Base-by-base conservation (phyloP, 1,284 basidiomycete species). In the Gymnopus androsaceus region DNA sequence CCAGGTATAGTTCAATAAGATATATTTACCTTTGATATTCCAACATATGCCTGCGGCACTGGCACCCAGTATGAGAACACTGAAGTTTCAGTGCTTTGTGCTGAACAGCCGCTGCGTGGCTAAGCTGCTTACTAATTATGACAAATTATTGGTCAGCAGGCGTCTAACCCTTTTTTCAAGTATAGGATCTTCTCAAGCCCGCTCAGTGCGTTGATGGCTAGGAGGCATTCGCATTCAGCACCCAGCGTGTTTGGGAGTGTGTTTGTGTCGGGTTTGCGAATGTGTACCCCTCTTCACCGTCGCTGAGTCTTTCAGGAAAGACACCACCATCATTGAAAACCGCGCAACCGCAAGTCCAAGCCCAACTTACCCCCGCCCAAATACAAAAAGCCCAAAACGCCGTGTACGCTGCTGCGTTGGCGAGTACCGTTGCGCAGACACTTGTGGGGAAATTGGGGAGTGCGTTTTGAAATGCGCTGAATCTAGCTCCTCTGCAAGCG, bases 381-480 rank as follows among this genome's bases (percentile, higher is more conserved):
- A 25, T 38, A 21, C 42, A 51, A 36, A 69, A 73, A 12, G 69
- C 75, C 23, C 75, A 79, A 58, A 70, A 75, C 17, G 54, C 68
- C 61, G 66, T 62, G 66, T 72, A 63, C 67, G 72, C 53, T 68
- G 78, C 82, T 2, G 73, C 85, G 54, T 75, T 84, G 23, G 88
- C 87, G 8, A 79, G 81, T 7, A 75, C 89, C 58, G 89, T 87
- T 3, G 83, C 81, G 31, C 87, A 90, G 69, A 90, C 89, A 0
- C 69, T 92, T 28, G 65, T 88, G 48, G 72, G 75, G 67, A 85
- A 83, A 63, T 76, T 92, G 28, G 85, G 87, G 14, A 68, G 73
- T 27, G 87, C 89, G 41, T 91, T 92, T 71, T 91, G 88, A 88
- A 88, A 91, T 60, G 90, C 89, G 27, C 92, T 92, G 83, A 83